Conservation (phyloP, 768 basidiomycete genomes). For the Collybia sp. region DNA sequence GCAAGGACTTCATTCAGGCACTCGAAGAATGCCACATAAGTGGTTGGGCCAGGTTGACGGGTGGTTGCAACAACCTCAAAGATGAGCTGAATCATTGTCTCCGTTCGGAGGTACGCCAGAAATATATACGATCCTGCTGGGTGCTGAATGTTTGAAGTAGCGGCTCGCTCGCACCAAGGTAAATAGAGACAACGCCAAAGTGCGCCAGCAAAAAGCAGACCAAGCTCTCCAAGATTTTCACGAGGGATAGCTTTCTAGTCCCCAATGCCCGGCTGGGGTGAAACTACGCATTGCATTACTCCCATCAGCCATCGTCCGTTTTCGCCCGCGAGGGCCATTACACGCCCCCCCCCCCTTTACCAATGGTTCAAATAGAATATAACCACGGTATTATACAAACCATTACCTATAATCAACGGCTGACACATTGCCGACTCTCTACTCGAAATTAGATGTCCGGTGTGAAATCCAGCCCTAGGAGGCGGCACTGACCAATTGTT, state of each 20-base stretch:
- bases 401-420: too few species aligned
- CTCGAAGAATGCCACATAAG: slow-evolving; percentile 66
- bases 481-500: too few species aligned
- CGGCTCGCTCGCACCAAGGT: slow-evolving; percentile 50
- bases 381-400: too few species aligned
- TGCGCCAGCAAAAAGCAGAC: slow-evolving; percentile 50
- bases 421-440: too few species aligned
- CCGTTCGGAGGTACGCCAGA: slow-evolving; percentile 54
- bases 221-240: slow-evolving; percentile 61
- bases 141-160: slow-evolving; percentile 25
- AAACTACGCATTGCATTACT: not conserved
- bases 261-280: slow-evolving; percentile 1
- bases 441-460: too few species aligned
- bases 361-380: too few species aligned
- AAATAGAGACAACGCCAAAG: slow-evolving; percentile 61
- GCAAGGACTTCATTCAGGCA: slow-evolving; percentile 74
- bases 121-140: slow-evolving; percentile 2
- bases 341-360: too few species aligned
- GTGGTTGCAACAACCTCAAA: slow-evolving; percentile 68
- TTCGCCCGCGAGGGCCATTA: too few species aligned
- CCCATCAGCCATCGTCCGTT: too few species aligned
- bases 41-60: slow-evolving; percentile 61
- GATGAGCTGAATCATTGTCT: slow-evolving; percentile 66
- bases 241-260: slow-evolving; percentile 14
- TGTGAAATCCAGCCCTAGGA: too few species aligned